phyloP scores from a whole-genome alignment of 768 basidiomycete genomes.

The Butyriboletus loyo region DNA sequence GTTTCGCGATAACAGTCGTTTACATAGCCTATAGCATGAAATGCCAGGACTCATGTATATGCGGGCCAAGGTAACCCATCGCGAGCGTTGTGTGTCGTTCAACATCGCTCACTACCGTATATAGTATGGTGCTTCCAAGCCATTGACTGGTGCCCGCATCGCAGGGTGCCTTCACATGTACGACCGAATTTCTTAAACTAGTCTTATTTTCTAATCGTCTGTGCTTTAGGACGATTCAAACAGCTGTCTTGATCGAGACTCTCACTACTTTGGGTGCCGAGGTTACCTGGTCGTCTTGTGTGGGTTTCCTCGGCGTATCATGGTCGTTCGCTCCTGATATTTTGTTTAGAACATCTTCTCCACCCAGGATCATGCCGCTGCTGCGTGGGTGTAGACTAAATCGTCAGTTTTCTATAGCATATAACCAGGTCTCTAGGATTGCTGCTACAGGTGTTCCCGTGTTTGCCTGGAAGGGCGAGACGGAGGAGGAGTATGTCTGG shows the following conservation, averaged over 20 bases:
- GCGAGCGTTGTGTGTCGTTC: conserved; percentile 2
- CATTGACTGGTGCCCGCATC: conserved; percentile 91
- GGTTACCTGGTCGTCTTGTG: conserved; percentile 98
- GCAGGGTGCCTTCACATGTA: conserved; percentile 98
- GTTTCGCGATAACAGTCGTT: conserved; percentile 12
- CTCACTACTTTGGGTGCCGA: conserved; percentile 92
- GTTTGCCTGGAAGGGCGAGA: conserved; percentile 99
- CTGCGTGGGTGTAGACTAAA: conserved; percentile 60
- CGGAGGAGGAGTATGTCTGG: conserved; percentile 98
- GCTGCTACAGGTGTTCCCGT: conserved; percentile 98
- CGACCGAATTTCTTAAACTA: conserved; percentile 18
- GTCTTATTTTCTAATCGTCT: not conserved
- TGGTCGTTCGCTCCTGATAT: not conserved
- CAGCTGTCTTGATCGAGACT: conserved; percentile 98
- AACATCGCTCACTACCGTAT: conserved; percentile 7
- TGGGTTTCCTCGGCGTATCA: conserved; percentile 37
- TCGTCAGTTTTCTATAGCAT: not conserved
- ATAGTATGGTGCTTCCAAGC: conserved; percentile 76
- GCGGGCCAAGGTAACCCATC: conserved; percentile 67
- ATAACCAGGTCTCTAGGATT: conserved; percentile 50
- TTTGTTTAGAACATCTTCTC: conserved; percentile 90
- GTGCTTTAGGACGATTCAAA: conserved; percentile 86
- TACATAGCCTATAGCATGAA: conserved; percentile 57
- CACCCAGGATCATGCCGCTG: conserved; percentile 98
- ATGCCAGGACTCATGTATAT: conserved; percentile 97